A percentile compares a stretch with the other conserved stretches of the same genome.
These are phyloP conservation scores for Diplodia seriata DNA, from an alignment of 2,329 filamentous ascomycete species.

Conservation along the genomic window DNA sequence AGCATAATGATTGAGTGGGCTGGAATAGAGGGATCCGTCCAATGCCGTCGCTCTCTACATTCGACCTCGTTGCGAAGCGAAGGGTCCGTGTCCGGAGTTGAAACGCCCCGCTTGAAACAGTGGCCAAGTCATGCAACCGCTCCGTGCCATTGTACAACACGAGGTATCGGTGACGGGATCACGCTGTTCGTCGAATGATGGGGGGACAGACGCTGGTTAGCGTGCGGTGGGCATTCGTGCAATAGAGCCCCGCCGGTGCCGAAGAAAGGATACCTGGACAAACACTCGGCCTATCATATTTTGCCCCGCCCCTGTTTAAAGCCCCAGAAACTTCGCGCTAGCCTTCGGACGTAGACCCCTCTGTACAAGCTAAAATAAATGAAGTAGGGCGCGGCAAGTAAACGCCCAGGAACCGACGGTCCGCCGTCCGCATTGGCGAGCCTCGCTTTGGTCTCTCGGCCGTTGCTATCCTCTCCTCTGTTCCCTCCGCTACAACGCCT, in stretches of 20 bases:
- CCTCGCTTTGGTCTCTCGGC: neutral
- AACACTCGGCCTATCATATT: neutral
- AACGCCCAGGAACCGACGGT: conserved; percentile 22
- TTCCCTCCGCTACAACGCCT: neutral
- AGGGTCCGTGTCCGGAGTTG: conserved; percentile 15
- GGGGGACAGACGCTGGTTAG: too few species aligned
- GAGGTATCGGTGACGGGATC: conserved; percentile 1
- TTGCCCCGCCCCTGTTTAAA: too few species aligned
- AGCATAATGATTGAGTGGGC: conserved; percentile 23
- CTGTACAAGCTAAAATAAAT: conserved; percentile 6
- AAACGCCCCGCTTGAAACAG: conserved; percentile 27
- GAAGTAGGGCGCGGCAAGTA: conserved; percentile 7
- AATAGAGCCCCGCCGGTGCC: neutral
- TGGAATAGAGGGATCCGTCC: conserved; percentile 8
- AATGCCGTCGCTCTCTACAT: conserved; percentile 3
- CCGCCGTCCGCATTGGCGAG: conserved; percentile 25
- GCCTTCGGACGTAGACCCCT: neutral
- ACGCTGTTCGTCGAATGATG: conserved; percentile 4
- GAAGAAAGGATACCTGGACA: neutral
- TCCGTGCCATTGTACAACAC: conserved; percentile 2
- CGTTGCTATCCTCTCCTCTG: neutral
- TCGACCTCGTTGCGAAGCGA: conserved; percentile 7
- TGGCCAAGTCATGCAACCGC: conserved; percentile 1
- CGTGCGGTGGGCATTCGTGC: neutral
- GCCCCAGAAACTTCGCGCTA: neutral